Conservation (phyloP, 192 early-diverging fungal genomes). For the Coemansia sp. region DNA sequence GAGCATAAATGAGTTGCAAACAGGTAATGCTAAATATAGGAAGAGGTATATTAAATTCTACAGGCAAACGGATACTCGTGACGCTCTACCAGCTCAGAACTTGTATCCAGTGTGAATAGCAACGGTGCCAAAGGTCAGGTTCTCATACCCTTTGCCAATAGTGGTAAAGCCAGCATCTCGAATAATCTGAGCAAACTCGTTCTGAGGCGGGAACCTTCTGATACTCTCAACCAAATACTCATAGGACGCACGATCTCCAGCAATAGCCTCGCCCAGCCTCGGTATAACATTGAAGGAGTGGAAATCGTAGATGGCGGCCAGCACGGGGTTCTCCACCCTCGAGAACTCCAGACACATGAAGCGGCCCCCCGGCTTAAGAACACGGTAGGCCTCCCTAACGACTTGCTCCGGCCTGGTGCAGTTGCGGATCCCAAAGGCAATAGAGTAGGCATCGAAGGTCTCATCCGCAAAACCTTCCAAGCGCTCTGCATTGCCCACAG, state of each 20-base stretch:
- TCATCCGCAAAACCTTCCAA: constrained; percentile 70
- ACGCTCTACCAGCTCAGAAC: constrained; percentile 54
- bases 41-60: not conserved
- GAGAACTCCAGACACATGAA: constrained; percentile 96
- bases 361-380: constrained; percentile 92
- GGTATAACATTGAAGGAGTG: constrained; percentile 97
- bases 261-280: constrained; percentile 78
- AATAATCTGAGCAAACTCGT: constrained; percentile 89
- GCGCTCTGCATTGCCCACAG: constrained; percentile 88
- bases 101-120: constrained; percentile 97
- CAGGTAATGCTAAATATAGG: not conserved
- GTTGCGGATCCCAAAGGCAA: constrained; percentile 98
- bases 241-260: constrained; percentile 87
- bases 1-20: not conserved
- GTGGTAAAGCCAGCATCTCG: constrained; percentile 84
- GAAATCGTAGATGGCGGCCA: constrained; percentile 82
- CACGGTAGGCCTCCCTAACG: constrained; percentile 85
- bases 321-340: constrained; percentile 81
- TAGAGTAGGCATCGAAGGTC: constrained; percentile 90
- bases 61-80: not conserved
- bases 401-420: constrained; percentile 91
- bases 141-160: constrained; percentile 86
- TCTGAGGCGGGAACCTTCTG: constrained; percentile 87
- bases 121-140: constrained; percentile 96
- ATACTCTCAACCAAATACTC: constrained; percentile 98